Evolutionary conservation across 805 yeast species (phyloP).

Genomic region (Yamadazyma paraphyllophila): DNA sequence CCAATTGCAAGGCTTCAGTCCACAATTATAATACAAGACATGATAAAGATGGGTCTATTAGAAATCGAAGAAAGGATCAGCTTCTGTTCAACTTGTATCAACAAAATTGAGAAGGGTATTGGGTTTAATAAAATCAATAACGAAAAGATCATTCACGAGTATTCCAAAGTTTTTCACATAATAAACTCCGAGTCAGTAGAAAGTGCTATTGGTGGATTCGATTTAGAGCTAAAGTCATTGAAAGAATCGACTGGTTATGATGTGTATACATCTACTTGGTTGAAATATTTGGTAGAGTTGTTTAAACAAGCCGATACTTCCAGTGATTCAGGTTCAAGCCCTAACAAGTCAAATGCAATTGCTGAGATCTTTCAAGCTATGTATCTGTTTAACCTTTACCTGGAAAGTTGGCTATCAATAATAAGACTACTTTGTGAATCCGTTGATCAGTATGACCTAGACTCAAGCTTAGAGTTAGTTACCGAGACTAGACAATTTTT

Average conservation of each 20-base stretch:
- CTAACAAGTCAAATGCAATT: neutral
- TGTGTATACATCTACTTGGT: neutral
- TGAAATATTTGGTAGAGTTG: neutral
- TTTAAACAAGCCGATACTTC: neutral
- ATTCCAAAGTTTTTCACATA: constrained; percentile 52
- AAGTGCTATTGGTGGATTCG: neutral
- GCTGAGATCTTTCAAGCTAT: constrained; percentile 27
- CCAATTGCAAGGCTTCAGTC: constrained; percentile 51
- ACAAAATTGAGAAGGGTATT: constrained; percentile 4
- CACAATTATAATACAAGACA: constrained; percentile 50
- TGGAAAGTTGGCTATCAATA: constrained; percentile 35
- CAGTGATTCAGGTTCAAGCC: neutral
- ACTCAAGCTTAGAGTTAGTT: neutral
- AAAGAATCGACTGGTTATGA: neutral
- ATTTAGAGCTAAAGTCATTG: neutral
- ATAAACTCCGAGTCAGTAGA: constrained; percentile 23
- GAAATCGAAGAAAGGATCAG: constrained; percentile 53
- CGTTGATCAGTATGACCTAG: neutral
- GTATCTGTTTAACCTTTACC: constrained; percentile 31
- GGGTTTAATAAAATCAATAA: constrained; percentile 18
- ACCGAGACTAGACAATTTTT: neutral
- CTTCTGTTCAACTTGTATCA: constrained; percentile 10
- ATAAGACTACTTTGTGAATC: constrained; percentile 32
- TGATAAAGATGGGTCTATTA: constrained; percentile 60
- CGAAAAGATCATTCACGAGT: constrained; percentile 39